Percentiles rank a stretch among this genome's conserved stretches.
Evolutionary conservation across 495 filamentous ascomycete genomes (phyloP).

Genomic region (Chaetomium cochliodes): DNA sequence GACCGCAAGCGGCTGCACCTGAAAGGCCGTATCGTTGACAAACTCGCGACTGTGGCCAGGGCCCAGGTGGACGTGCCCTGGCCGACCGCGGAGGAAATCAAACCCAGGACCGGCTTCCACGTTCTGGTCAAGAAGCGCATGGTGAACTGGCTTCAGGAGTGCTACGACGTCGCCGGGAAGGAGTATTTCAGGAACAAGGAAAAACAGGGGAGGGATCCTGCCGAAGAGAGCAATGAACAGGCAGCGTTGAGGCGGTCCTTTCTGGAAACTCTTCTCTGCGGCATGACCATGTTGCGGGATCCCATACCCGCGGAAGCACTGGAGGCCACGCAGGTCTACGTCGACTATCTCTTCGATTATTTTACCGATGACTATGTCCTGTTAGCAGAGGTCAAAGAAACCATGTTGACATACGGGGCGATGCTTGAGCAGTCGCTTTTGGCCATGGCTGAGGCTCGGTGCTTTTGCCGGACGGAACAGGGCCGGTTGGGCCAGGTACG

Average conservation of each 20-base stretch:
- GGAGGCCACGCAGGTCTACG: slow-evolving; percentile 15
- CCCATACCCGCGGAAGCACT: slow-evolving; percentile 20
- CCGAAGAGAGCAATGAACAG: not conserved
- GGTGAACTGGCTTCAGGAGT: slow-evolving; percentile 6
- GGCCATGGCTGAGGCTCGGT: slow-evolving; percentile 10
- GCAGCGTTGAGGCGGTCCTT: slow-evolving; percentile 13
- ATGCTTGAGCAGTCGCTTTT: slow-evolving; percentile 11
- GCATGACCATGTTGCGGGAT: slow-evolving; percentile 25
- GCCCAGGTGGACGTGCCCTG: slow-evolving; percentile 13
- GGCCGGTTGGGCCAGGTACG: slow-evolving; percentile 24
- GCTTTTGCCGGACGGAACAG: slow-evolving; percentile 24
- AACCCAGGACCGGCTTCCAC: not conserved
- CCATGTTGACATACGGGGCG: slow-evolving; percentile 13
- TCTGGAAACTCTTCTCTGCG: slow-evolving; percentile 21
- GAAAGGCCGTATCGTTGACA: slow-evolving; percentile 28
- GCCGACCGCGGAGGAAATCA: slow-evolving; percentile 9
- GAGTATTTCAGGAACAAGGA: not conserved
- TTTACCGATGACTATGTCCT: slow-evolving; percentile 6
- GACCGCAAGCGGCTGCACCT: slow-evolving; percentile 22
- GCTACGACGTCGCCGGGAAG: not conserved
- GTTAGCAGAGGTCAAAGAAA: slow-evolving; percentile 6
- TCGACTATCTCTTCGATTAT: slow-evolving; percentile 11
- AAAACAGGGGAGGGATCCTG: not conserved
- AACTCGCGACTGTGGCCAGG: slow-evolving; percentile 5
- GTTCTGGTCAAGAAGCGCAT: not conserved